These are phyloP conservation scores for Coemansia sp. DNA, from an alignment of 192 early-diverging fungal species.

Conservation along the genomic window DNA sequence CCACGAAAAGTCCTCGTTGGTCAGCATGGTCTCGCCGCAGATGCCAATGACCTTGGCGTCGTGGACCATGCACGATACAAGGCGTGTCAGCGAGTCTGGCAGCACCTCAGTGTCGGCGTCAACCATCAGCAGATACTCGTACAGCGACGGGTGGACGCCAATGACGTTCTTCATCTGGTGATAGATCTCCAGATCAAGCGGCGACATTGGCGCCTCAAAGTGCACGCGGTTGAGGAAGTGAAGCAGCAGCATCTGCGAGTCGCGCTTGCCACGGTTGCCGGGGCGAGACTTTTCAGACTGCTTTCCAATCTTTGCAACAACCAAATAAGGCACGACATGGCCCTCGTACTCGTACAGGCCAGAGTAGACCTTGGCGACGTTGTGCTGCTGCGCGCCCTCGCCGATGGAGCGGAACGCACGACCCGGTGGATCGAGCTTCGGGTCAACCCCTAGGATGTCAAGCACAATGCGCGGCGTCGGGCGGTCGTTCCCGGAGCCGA, in stretches of 20 bases:
- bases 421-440: slow-evolving; percentile 70
- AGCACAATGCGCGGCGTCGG: slow-evolving; percentile 91
- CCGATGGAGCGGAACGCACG: slow-evolving; percentile 83
- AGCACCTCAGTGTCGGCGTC: slow-evolving; percentile 83
- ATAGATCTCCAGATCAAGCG: slow-evolving; percentile 94
- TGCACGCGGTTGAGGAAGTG: slow-evolving; percentile 90
- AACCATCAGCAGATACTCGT: slow-evolving; percentile 78
- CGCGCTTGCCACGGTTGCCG: slow-evolving; percentile 96
- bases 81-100: slow-evolving; percentile 81
- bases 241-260: slow-evolving; percentile 95
- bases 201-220: slow-evolving; percentile 86
- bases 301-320: slow-evolving; percentile 92
- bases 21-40: slow-evolving; percentile 74
- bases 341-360: slow-evolving; percentile 89
- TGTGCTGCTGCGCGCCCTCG: slow-evolving; percentile 86
- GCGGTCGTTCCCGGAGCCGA: slow-evolving; percentile 90
- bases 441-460: slow-evolving; percentile 85
- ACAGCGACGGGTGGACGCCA: slow-evolving; percentile 80
- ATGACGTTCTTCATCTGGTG: slow-evolving; percentile 97
- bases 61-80: slow-evolving; percentile 81
- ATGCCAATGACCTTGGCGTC: slow-evolving; percentile 82
- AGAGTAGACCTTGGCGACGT: slow-evolving; percentile 95
- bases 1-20: slow-evolving; percentile 36
- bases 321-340: slow-evolving; percentile 88
- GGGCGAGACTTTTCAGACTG: slow-evolving; percentile 81